Conservation (phyloP, 768 basidiomycete species). For the Cyclocybe aegerita region DNA sequence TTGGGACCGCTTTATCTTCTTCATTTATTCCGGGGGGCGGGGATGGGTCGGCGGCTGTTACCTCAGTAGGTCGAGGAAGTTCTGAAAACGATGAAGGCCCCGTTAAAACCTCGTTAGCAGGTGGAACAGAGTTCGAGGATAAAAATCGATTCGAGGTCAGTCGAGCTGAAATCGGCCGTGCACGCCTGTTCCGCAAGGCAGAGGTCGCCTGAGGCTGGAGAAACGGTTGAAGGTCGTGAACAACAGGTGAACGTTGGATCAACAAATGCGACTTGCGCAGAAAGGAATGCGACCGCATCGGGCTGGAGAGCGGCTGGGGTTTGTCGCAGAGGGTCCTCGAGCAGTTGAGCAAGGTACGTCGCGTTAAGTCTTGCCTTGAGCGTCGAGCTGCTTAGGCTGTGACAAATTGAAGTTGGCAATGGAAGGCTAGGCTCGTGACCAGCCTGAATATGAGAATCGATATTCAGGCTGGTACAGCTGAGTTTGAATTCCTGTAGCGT, state of each 20-base stretch:
- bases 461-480: too few relatives aligned
- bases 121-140: constrained; percentile 11
- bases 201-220: constrained; percentile 13
- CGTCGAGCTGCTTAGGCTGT: too few relatives aligned
- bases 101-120: constrained; percentile 7
- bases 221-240: constrained; percentile 13
- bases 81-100: constrained; percentile 4
- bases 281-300: constrained; percentile 39
- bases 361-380: background rate
- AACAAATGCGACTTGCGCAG: constrained; percentile 38
- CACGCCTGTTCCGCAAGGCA: constrained; percentile 12
- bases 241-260: constrained; percentile 26
- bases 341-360: too few relatives aligned
- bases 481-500: too few relatives aligned
- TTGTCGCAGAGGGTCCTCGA: background rate
- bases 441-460: too few relatives aligned
- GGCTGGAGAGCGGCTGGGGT: background rate
- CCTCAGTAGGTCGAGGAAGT: background rate
- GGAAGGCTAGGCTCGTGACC: too few relatives aligned
- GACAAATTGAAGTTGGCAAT: too few relatives aligned
- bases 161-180: constrained; percentile 3
- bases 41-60: too few relatives aligned
- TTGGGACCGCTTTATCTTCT: constrained; percentile 36
- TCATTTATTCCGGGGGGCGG: too few relatives aligned
- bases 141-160: constrained; percentile 9